Percentiles rank a stretch among this genome's conserved stretches.
phyloP scores from a whole-genome alignment of 202 grass and related monocot genomes.

The Carex sylvatica region DNA sequence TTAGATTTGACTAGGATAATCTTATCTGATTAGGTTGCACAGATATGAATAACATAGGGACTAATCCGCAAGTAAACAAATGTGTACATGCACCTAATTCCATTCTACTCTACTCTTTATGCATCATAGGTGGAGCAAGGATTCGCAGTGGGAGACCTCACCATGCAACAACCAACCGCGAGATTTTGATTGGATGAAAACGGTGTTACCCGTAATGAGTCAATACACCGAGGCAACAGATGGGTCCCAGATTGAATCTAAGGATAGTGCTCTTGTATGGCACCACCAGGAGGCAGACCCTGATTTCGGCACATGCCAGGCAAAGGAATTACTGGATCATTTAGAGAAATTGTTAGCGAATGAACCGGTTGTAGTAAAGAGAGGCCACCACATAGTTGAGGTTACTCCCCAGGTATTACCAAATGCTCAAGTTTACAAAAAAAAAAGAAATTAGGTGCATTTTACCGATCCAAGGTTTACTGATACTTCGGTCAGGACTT shows the following conservation, averaged over 20 bases:
- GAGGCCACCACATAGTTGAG: constrained; percentile 58
- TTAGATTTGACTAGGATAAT: constrained; percentile 12
- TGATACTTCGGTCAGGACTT: not conserved
- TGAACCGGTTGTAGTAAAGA: constrained; percentile 60
- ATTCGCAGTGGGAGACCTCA: constrained; percentile 52
- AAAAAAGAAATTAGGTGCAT: not conserved
- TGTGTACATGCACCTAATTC: not conserved
- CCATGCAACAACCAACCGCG: not conserved
- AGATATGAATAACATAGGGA: not conserved
- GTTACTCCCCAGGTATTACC: constrained; percentile 59
- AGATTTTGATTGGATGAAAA: constrained; percentile 52
- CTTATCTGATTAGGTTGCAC: constrained; percentile 7
- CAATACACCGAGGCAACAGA: constrained; percentile 56
- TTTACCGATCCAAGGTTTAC: constrained; percentile 5
- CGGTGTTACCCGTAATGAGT: constrained; percentile 45
- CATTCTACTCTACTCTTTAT: not conserved
- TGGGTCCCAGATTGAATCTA: constrained; percentile 54
- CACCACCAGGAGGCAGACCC: constrained; percentile 65
- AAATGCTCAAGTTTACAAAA: not conserved
- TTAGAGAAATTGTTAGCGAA: constrained; percentile 57
- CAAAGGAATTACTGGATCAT: constrained; percentile 69
- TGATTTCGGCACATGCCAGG: constrained; percentile 53
- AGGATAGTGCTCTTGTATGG: constrained; percentile 73
- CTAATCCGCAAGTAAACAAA: constrained; percentile 1
- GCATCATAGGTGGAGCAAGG: constrained; percentile 50